Percentiles rank a stretch among this genome's conserved stretches.
Conservation (phyloP, 768 basidiomycete species). For the Hygrophoropsis aurantiaca region DNA sequence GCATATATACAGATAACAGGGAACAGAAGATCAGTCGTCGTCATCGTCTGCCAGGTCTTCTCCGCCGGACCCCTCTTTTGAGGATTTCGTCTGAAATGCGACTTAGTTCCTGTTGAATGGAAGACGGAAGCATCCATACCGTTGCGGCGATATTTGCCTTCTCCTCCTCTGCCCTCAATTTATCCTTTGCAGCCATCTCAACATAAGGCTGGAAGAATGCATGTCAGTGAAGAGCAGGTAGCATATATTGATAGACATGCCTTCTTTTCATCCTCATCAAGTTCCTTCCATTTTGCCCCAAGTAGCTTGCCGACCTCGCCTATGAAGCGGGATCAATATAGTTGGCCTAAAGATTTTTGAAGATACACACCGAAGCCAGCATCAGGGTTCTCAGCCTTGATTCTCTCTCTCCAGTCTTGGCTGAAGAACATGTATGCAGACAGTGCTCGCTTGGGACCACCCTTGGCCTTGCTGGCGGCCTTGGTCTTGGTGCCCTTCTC, state of each 20-base stretch:
- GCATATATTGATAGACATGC: constrained; percentile 38
- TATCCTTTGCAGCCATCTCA: constrained; percentile 85
- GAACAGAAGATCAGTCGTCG: constrained; percentile 33
- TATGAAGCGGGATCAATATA: constrained; percentile 25
- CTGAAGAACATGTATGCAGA: constrained; percentile 99
- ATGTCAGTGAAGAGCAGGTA: constrained; percentile 2
- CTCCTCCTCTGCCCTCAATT: constrained; percentile 82
- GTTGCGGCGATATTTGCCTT: constrained; percentile 49
- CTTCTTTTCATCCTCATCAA: constrained; percentile 90
- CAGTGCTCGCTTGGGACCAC: constrained; percentile 80
- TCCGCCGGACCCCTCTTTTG: constrained; percentile 36
- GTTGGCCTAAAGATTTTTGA: background rate
- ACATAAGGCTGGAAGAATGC: constrained; percentile 69
- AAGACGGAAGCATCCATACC: constrained; percentile 27
- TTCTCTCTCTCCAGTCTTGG: constrained; percentile 92
- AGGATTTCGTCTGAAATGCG: constrained; percentile 28
- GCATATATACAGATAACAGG: constrained; percentile 12
- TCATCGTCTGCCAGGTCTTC: constrained; percentile 39
- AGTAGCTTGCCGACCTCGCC: constrained; percentile 94
- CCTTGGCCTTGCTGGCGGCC: constrained; percentile 73
- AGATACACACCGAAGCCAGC: constrained; percentile 76
- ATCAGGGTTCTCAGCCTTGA: constrained; percentile 95
- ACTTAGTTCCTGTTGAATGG: background rate
- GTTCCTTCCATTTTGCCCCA: constrained; percentile 96
- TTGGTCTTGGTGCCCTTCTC: constrained; percentile 55